phyloP scores from a whole-genome alignment of 176 grass and related monocot genomes.

The Alopecurus myosuroides region DNA sequence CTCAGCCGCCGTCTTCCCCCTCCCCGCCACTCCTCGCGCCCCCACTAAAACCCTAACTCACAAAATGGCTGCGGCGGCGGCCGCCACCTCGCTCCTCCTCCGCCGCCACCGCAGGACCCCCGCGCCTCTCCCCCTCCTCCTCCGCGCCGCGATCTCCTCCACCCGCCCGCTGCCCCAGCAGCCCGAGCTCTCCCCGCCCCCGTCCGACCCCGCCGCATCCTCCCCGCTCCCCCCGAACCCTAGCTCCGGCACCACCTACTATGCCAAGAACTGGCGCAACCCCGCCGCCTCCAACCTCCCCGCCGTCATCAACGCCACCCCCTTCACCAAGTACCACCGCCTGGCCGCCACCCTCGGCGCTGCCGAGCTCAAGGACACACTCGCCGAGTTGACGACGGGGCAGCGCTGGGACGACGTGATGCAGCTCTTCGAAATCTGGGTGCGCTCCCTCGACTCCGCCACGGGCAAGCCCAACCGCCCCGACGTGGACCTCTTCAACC shows the following conservation, averaged over 20 bases:
- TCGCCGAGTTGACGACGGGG: conserved; percentile 63
- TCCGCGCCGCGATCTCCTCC: conserved; percentile 61
- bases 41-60: conserved; percentile 56
- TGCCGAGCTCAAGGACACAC: conserved; percentile 57
- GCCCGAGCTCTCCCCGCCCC: conserved; percentile 45
- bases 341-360: conserved; percentile 37
- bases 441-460: conserved; percentile 58
- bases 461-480: conserved; percentile 85
- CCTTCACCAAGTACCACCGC: neutral
- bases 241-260: conserved; percentile 78
- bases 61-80: conserved; percentile 58
- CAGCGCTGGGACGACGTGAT: conserved; percentile 70
- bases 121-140: neutral
- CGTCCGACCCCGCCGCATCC: conserved; percentile 15
- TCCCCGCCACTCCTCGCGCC: neutral
- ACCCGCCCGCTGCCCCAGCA: conserved; percentile 65
- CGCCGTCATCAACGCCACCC: conserved; percentile 22
- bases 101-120: conserved; percentile 33
- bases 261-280: conserved; percentile 84
- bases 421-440: conserved; percentile 80
- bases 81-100: conserved; percentile 50
- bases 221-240: conserved; percentile 80
- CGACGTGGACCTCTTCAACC: conserved; percentile 87
- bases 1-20: conserved; percentile 19
- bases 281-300: conserved; percentile 44